These are phyloP conservation scores for Byssoonygena ceratinophila DNA, from an alignment of 2,329 filamentous ascomycete species.

Conservation along the genomic window DNA sequence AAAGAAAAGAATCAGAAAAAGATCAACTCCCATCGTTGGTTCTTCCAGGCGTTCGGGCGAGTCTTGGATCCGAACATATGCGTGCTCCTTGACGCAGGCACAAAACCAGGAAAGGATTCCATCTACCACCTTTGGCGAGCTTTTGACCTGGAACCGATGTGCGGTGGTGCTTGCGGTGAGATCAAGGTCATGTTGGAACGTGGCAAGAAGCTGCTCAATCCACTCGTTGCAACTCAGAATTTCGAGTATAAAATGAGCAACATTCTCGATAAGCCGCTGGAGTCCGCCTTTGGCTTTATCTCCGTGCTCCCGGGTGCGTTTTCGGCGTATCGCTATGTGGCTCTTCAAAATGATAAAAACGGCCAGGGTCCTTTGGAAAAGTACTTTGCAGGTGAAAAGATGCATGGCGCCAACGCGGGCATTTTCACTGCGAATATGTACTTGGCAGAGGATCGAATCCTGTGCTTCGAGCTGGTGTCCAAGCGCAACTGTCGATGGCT, in stretches of 20 bases:
- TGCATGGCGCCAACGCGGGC: constrained; percentile 83
- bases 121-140: constrained; percentile 99
- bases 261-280: constrained; percentile 92
- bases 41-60: constrained; percentile 91
- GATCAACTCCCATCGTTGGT: constrained; percentile 99
- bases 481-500: constrained; percentile 98
- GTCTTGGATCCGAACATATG: constrained; percentile 94
- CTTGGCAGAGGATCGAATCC: constrained; percentile 42
- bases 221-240: constrained; percentile 89
- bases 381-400: constrained; percentile 94
- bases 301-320: constrained; percentile 93
- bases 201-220: constrained; percentile 83
- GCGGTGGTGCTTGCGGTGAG: constrained; percentile 91
- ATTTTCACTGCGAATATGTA: constrained; percentile 87
- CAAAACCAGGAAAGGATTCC: constrained; percentile 82
- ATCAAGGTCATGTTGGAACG: constrained; percentile 93
- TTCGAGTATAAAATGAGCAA: constrained; percentile 99
- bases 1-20: constrained; percentile 99
- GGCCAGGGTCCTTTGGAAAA: constrained; percentile 87
- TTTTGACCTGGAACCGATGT: constrained; percentile 95
- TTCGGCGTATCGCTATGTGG: constrained; percentile 92
- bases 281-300: constrained; percentile 97
- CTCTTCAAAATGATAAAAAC: constrained; percentile 92
- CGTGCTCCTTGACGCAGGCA: constrained; percentile 90
- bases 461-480: constrained; percentile 69